Evolutionary conservation across 2,329 filamentous ascomycete species (phyloP), one percentile per base, ranked within the genome.

Genomic region (Ascochyta clinopodiicola): DNA sequence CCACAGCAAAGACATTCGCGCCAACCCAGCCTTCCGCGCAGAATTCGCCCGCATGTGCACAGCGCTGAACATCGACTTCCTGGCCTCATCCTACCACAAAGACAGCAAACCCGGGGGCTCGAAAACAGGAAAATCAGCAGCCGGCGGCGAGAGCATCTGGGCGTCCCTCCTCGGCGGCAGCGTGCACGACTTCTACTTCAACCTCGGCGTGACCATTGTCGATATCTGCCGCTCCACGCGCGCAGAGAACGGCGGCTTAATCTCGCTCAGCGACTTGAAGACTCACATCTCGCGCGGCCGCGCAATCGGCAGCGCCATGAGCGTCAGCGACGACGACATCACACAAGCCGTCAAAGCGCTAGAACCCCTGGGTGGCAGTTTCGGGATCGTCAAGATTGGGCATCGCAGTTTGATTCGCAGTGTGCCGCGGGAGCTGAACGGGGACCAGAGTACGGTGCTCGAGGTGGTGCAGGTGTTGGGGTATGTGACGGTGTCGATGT

Each of bases 31-130:
- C 8, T 99, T 99, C 77, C 91, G 95, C 58, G 92, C 94, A 31
- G 94, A 99, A 77, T 99, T 99, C 73, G 94, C 95, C 3, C 92
- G 94, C 75, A 99, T 99, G 95, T 99, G 95, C 79, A 87, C 92
- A 69, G 92, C 93, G 60, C 97, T 99, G 64, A 95, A 95, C 44
- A 92, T 99, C 12, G 95, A 99, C 75, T 96, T 95, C 2, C 82
- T 99, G 17, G 92, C 92, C 1, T 79, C 79, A 15, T 69, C 64
- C 1, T 71, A 76, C 59, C 67, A 71, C 61, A 74, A 65, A 68
- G 75, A 63, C 66, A 83, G 80, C 65, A 86, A 82, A 68, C 77
- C 80, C 61, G 74, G 79, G 13, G 13, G 32, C 6, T 1, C 5
- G 7, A 35, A 24, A 5, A 40, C 8, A 19, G 25, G 27, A 21